Base-by-base conservation (phyloP, 805 yeast genomes). In the Candida michaelii region DNA sequence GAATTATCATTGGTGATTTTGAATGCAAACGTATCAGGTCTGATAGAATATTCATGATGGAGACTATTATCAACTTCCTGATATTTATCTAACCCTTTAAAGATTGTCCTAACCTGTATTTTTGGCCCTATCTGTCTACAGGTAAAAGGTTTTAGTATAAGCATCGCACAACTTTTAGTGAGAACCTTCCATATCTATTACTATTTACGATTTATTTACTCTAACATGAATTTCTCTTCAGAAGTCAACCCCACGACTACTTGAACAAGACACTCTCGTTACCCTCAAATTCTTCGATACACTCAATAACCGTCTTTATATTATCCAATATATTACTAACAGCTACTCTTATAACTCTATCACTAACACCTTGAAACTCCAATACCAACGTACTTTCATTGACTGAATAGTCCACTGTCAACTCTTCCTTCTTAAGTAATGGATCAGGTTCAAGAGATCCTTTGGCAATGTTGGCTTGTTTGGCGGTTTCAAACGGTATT, bases 291-390 rank as follows among this genome's bases (percentile, higher is more conserved):
- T 80, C 85, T 44, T 87, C 95, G 51, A 89, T 67, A 43, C 95
- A 83, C 65, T 89, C 97, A 1, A 89, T 67, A 2, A 85, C 76
- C 0, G 93, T 82, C 54, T 83, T 83, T 43, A 88, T 60, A 48
- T 82, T 83, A 56, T 89, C 96, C 42, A 90, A 69, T 13, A 85
- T 76, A 49, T 83, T 84, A 61, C 89, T 88, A 14, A 85, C 87
- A 7, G 95, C 95, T 5, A 89, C 95, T 47, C 97, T 69, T 39
- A 89, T 74, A 5, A 82, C 82, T 33, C 96, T 68, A 50, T 85
- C 95, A 39, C 86, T 81, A 0, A 71, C 69, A 1, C 89, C 88
- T 6, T 66, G 59, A 50, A 87, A 85, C 1, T 53, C 48, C 21
- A 82, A 75, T 2, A 58, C 45, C 30, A 88, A 65, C 0, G 46